phyloP scores from a whole-genome alignment of 148 eudicot genomes.

The Tetragonia tetragonoides region DNA sequence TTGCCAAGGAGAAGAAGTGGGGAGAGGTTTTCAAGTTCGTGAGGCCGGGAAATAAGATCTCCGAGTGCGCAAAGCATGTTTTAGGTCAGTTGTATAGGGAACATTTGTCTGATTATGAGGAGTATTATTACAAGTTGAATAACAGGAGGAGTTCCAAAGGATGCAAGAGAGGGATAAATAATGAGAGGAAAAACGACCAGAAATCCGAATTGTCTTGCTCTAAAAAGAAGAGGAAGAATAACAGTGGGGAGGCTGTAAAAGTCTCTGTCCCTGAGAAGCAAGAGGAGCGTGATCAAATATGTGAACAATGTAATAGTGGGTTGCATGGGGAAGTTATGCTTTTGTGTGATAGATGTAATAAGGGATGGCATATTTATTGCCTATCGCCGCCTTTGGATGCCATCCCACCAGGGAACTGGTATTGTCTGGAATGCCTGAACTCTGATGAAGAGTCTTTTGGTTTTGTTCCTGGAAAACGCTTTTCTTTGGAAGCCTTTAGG shows the following conservation, averaged over 20 bases:
- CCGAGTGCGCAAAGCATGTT: constrained; percentile 88
- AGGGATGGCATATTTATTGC: constrained; percentile 95
- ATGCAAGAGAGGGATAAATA: constrained; percentile 38
- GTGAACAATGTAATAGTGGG: constrained; percentile 92
- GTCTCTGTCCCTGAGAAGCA: constrained; percentile 40
- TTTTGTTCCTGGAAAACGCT: constrained; percentile 82
- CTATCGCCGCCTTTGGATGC: constrained; percentile 85
- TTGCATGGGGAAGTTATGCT: constrained; percentile 98
- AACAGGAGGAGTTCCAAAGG: constrained; percentile 40
- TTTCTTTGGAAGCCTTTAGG: constrained; percentile 78
- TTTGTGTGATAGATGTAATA: constrained; percentile 93
- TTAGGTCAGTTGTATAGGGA: constrained; percentile 73
- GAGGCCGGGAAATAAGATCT: constrained; percentile 55
- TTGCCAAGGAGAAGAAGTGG: constrained; percentile 86
- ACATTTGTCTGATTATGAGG: constrained; percentile 87
- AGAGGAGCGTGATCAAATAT: constrained; percentile 75
- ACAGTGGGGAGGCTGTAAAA: constrained; percentile 53
- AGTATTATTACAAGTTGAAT: constrained; percentile 59
- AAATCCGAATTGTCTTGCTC: constrained; percentile 37
- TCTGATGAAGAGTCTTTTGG: constrained; percentile 91
- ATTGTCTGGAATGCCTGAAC: constrained; percentile 92
- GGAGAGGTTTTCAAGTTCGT: constrained; percentile 83
- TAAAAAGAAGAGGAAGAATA: constrained; percentile 65
- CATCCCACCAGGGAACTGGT: constrained; percentile 91
- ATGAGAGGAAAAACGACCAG: constrained; percentile 40